These are phyloP conservation scores for Chalaropsis thielavioides DNA, from an alignment of 2,329 filamentous ascomycete species.

Conservation along the genomic window DNA sequence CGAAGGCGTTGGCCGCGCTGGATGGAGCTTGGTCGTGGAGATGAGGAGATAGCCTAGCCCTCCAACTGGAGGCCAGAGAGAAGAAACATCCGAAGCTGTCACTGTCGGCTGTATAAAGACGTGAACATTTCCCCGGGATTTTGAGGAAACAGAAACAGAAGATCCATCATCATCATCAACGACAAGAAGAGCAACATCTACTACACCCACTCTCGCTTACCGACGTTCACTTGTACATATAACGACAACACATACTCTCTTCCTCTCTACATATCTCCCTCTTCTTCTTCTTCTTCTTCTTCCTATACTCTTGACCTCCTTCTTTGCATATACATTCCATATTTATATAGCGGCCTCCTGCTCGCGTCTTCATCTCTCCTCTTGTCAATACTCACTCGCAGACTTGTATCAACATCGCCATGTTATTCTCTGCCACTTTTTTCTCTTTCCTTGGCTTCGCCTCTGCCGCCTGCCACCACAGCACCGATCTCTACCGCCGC, in stretches of 20 bases:
- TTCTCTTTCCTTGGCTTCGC: conserved; percentile 18
- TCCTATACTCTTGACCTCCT: too few species aligned
- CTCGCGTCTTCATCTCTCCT: background rate
- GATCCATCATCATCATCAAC: background rate
- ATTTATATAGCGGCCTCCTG: too few species aligned
- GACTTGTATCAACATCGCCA: background rate
- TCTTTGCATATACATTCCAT: too few species aligned
- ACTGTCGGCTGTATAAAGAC: background rate
- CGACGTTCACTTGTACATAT: too few species aligned
- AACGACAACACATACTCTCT: background rate
- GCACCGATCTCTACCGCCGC: conserved; percentile 24
- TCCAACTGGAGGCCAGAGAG: background rate
- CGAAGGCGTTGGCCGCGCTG: background rate
- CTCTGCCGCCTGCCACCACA: conserved; percentile 23
- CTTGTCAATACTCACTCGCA: conserved; percentile 12
- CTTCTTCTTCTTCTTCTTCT: background rate
- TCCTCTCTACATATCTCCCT: conserved; percentile 1
- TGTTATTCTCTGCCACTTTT: conserved; percentile 2
- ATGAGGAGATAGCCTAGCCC: background rate
- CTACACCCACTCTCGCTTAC: background rate
- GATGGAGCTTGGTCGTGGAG: background rate
- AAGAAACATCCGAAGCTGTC: background rate
- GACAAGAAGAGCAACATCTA: background rate
- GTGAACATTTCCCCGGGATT: background rate
- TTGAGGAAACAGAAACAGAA: background rate